These are phyloP conservation scores for Plasmodium relictum DNA, from an alignment of 169 alveolate genomes.

Conservation along the genomic window DNA sequence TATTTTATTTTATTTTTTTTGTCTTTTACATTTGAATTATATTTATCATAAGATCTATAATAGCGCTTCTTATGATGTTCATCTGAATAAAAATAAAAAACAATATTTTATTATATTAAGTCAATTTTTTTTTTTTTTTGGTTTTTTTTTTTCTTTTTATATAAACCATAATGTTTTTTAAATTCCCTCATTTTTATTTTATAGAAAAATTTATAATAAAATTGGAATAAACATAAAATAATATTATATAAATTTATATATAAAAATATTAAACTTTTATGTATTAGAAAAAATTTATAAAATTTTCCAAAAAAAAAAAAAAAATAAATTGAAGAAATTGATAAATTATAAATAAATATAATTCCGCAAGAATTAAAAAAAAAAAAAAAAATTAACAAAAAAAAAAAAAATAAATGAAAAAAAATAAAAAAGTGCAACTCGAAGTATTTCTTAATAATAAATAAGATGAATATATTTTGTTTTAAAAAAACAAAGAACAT, in stretches of 20 bases:
- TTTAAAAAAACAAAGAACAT: not conserved
- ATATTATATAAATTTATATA: not conserved
- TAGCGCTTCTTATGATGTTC: slow-evolving; percentile 36
- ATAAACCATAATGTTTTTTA: slow-evolving; percentile 22
- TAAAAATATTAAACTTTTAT: too few relatives aligned
- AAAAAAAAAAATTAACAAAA: not conserved
- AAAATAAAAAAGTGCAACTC: not conserved
- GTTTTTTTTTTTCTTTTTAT: not conserved
- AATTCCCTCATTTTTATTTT: slow-evolving; percentile 49
- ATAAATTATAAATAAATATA: not conserved
- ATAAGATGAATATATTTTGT: too few relatives aligned
- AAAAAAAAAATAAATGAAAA: not conserved
- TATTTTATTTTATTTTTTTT: not conserved
- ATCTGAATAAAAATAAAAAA: slow-evolving; percentile 21
- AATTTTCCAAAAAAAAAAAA: too few relatives aligned
- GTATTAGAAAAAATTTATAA: too few relatives aligned
- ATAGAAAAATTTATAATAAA: not conserved
- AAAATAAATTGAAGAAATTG: too few relatives aligned
- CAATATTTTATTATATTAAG: not conserved
- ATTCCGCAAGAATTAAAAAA: not conserved
- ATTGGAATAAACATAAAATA: not conserved
- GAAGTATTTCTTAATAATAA: too few relatives aligned
- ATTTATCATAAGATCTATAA: slow-evolving; percentile 30
- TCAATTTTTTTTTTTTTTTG: not conserved
- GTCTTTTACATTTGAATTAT: slow-evolving; percentile 32